Evolutionary conservation across 2,329 filamentous ascomycete species (phyloP), one percentile per base, ranked within the genome.

Genomic region (Pseudohalonectria lignicola): DNA sequence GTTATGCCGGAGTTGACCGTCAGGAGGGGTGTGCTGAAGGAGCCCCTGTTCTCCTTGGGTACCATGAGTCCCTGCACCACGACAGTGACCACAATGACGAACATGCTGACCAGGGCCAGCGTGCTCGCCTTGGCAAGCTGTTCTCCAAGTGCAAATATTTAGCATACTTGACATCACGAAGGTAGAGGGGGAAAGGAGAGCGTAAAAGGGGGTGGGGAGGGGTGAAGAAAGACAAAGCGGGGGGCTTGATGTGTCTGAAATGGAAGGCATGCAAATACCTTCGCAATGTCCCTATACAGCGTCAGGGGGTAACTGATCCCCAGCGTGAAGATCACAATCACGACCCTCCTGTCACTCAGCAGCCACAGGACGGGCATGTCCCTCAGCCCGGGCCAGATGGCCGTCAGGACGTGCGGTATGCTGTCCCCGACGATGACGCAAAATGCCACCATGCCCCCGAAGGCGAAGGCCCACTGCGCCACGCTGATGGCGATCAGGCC

Each of bases 401-500:
- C 86, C 34, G 70, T 64, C 51, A 96, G 59, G 34, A 98, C 92
- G 56, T 88, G 86, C 4, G 92, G 92, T 53, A 98, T 95, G 1
- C 86, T 88, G 58, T 98, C 92, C 42, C 92, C 92, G 9, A 98
- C 84, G 52, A 98, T 95, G 52, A 98, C 87, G 47, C 88, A 92
- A 59, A 96, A 98, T 12, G 92, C 92, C 40, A 98, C 78, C 92
- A 98, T 98, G 46, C 92, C 92, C 40, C 92, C 92, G 66, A 96
- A 98, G 3, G 92, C 92, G 69, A 98, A 98, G 20, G 86, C 82
- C 90, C 90, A 98, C 65, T 98, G 92, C 36, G 92, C 92, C 44
- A 96, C 47, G 43, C 66, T 72, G 48, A 98, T 95, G 42, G 92
- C 90, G 47, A 98, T 76, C 40, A 98, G 69, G 0, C 92, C 92